Base-by-base conservation (phyloP, 495 filamentous ascomycete genomes). In the Glonium stellatum region DNA sequence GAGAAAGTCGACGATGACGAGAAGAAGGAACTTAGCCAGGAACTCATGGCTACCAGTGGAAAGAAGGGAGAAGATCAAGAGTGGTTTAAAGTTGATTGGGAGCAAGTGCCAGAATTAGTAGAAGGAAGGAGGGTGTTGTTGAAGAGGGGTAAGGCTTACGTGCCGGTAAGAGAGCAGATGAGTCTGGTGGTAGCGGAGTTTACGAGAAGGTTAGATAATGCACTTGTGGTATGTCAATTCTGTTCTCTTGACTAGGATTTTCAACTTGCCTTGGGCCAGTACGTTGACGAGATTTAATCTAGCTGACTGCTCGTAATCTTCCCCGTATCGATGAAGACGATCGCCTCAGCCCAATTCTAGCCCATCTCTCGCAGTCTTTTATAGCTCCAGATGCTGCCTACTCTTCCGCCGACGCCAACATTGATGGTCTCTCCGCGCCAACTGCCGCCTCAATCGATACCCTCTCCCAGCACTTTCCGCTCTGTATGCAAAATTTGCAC, bases 11-110 rank as follows among this genome's bases (percentile, higher is more conserved):
- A 77, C 3, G 87, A 90, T 10, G 86, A 88, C 5, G 92, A 97
- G 76, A 85, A 79, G 66, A 76, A 74, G 48, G 76, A 77, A 53
- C 72, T 84, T 22, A 63, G 74, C 6, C 74, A 79, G 37, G 73
- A 81, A 46, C 70, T 92, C 31, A 73, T 74, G 1, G 74, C 77
- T 31, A 55, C 83, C 62, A 80, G 81, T 10, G 58, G 61, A 1
- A 5, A 35, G 69, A 74, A 76, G 53, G 72, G 80, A 22, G 72
- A 79, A 41, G 85, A 92, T 34, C 82, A 81, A 65, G 80, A 77
- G 5, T 99, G 90, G 85, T 96, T 88, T 75, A 97, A 96, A 71
- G 88, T 97, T 4, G 90, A 95, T 68, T 99, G 92, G 89, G 87
- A 89, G 72, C 82, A 82, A 8, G 95, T 97, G 13, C 88, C 91